phyloP scores from a whole-genome alignment of 345 rosid genomes.

The Eucalyptus paniculata region DNA sequence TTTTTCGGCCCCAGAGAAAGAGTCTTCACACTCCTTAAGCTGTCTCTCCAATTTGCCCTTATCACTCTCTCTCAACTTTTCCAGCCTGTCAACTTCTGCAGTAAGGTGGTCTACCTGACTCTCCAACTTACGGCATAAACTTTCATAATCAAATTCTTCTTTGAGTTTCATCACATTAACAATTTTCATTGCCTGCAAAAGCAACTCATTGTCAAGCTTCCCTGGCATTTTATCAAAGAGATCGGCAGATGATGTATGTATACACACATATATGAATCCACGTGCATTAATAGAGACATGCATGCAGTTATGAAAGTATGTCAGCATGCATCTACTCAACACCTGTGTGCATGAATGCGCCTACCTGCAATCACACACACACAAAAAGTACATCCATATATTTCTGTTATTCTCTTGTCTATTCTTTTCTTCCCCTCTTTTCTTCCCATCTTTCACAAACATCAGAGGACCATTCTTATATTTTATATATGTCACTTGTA shows the following conservation, averaged over 20 bases:
- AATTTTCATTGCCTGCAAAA: slow-evolving; percentile 86
- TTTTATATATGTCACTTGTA: neutral
- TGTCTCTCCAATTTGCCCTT: slow-evolving; percentile 39
- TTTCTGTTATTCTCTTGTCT: neutral
- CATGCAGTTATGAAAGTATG: neutral
- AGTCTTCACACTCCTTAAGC: slow-evolving; percentile 35
- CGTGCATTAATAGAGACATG: neutral
- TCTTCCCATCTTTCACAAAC: neutral
- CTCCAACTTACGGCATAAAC: slow-evolving; percentile 80
- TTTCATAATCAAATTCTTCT: slow-evolving; percentile 92
- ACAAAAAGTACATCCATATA: neutral
- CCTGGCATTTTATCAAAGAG: neutral
- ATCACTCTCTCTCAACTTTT: slow-evolving; percentile 49
- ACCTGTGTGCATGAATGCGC: neutral
- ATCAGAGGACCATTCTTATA: neutral
- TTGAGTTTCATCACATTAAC: slow-evolving; percentile 87
- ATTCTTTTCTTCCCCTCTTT: neutral
- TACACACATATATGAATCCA: neutral
- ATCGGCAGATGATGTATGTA: neutral
- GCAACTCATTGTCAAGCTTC: neutral
- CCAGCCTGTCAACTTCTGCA: slow-evolving; percentile 79
- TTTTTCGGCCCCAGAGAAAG: slow-evolving; percentile 35
- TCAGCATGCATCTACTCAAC: neutral
- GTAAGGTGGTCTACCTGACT: slow-evolving; percentile 74
- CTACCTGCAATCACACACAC: neutral